A percentile compares a stretch with the other conserved stretches of the same genome.
These are phyloP conservation scores for Globisporangium cylindrosporum DNA, from an alignment of 352 stramenopile genomes.

Conservation along the genomic window DNA sequence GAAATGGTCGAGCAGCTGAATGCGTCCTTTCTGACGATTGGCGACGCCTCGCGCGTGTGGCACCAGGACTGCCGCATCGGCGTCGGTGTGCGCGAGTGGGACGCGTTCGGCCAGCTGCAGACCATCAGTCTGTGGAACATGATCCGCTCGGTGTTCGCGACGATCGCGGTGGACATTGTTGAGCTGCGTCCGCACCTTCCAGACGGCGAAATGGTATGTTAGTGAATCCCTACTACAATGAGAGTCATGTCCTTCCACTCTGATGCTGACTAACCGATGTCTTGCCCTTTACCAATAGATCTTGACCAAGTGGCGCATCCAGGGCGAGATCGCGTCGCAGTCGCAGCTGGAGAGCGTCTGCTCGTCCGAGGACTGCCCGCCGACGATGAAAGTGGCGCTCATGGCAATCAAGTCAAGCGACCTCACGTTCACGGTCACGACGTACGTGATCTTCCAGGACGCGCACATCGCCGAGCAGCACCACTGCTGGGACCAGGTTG, in stretches of 20 bases:
- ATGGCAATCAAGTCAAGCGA: slow-evolving; percentile 80
- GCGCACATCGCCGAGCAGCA: slow-evolving; percentile 68
- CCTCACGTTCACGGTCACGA: slow-evolving; percentile 81
- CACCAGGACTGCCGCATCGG: slow-evolving; percentile 72
- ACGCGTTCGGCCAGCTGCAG: slow-evolving; percentile 62
- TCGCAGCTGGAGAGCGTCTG: slow-evolving; percentile 61
- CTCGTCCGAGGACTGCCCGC: slow-evolving; percentile 64
- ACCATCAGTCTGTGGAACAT: slow-evolving; percentile 82
- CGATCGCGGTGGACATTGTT: slow-evolving; percentile 75
- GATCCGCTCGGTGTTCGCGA: slow-evolving; percentile 77
- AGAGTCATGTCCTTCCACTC: background rate
- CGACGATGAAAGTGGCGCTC: slow-evolving; percentile 62
- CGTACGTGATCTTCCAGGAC: slow-evolving; percentile 81
- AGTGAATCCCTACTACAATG: background rate
- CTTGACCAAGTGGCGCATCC: slow-evolving; percentile 79
- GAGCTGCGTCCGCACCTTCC: slow-evolving; percentile 71
- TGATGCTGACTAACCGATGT: background rate
- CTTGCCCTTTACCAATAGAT: slow-evolving; percentile 30
- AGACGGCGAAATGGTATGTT: slow-evolving; percentile 63
- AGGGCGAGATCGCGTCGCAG: slow-evolving; percentile 68
- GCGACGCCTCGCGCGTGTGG: slow-evolving; percentile 66
- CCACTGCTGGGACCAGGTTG: slow-evolving; percentile 81
- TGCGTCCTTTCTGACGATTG: slow-evolving; percentile 59
- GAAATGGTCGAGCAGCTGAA: slow-evolving; percentile 84
- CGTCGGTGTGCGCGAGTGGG: slow-evolving; percentile 77